These are phyloP conservation scores for Cytospora leucostoma DNA, from an alignment of 2,329 filamentous ascomycete species.

Conservation along the genomic window DNA sequence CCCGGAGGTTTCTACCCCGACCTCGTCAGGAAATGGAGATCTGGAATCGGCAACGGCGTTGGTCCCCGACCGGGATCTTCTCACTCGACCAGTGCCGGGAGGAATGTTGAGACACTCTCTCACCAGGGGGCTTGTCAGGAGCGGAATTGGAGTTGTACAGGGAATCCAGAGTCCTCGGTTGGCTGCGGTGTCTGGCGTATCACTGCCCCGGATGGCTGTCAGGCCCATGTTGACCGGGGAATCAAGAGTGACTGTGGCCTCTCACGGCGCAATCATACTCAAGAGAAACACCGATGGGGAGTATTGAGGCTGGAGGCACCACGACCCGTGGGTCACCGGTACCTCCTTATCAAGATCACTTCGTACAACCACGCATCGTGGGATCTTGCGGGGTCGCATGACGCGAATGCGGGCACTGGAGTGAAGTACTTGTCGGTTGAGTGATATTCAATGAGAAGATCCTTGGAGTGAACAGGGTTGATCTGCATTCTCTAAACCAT, in stretches of 20 bases:
- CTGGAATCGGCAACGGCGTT: neutral
- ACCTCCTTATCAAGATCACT: neutral
- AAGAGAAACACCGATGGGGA: neutral
- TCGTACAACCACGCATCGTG: neutral
- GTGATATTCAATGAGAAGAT: neutral
- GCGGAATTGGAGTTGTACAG: neutral
- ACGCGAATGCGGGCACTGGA: neutral
- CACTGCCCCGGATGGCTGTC: neutral
- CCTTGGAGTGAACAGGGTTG: neutral
- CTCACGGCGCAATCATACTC: neutral
- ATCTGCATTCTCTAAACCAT: neutral
- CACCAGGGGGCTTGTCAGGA: neutral
- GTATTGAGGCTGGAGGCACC: neutral
- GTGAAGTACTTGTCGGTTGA: neutral
- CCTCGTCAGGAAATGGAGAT: neutral
- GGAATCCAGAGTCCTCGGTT: neutral
- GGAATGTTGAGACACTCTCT: neutral
- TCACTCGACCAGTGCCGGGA: neutral
- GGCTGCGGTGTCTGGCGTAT: neutral
- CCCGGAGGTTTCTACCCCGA: neutral
- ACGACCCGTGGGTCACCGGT: neutral
- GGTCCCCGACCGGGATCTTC: neutral
- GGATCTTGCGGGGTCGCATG: neutral
- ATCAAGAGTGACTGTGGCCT: neutral
- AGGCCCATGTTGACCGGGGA: neutral